Base-by-base conservation (phyloP, 768 basidiomycete species). In the Rhodotorula taiwanensis region DNA sequence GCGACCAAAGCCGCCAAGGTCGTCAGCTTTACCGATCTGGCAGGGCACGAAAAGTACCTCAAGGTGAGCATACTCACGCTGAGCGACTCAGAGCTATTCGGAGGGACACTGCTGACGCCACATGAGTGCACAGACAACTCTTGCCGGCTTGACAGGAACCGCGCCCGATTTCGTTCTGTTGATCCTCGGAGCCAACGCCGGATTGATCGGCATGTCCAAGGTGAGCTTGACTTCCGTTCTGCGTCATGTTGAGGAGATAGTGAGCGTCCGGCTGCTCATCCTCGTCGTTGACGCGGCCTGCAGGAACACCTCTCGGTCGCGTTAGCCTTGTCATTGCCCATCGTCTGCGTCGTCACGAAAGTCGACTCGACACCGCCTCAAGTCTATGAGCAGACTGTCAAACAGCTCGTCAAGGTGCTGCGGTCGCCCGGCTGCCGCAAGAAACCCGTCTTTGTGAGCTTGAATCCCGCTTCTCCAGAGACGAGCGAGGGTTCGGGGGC, bases 351-450 rank as follows among this genome's bases (percentile, higher is more conserved):
- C 75, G 86, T 98, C 61, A 97, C 94, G 6, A 98, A 98, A 82
- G 88, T 95, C 72, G 95, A 98, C 75, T 97, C 95, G 94, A 97
- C 94, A 0, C 95, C 95, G 9, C 81, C 86, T 16, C 89, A 94
- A 66, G 85, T 93, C 36, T 81, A 92, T 52, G 84, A 83, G n/a
- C 88, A 94, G 75, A 98, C 93, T 0, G 80, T 88, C 48, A 89
- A 88, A 72, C 93, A 97, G 78, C 86, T 97, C 1, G 82, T 84
- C 14, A 99, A 95, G 79, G 90, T 97, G 44, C 77, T 98, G 62
- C 86, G 83, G 74, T 89, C 88, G 18, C 95, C 93, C 14, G 94
- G 94, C 15, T 97, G 93, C 79, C 71, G 78, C 25, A 75, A 76
- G 53, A 70, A 74, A 64, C 78, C 78, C 1, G 76, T 78, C 7